phyloP scores from a whole-genome alignment of 2,329 filamentous ascomycete genomes.

The Peltaster fructicola region DNA sequence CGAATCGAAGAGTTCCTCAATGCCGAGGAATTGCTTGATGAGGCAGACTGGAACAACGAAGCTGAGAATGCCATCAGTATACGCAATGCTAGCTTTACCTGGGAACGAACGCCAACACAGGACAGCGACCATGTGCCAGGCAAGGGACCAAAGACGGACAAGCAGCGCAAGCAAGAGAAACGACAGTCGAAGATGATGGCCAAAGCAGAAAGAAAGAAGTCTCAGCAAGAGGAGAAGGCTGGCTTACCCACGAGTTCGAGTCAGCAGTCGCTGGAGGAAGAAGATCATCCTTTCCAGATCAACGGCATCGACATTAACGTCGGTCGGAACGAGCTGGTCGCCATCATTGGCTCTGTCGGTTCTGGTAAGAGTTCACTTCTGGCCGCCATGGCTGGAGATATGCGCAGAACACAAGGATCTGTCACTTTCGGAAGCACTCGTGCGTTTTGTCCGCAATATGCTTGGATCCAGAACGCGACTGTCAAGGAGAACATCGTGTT shows the following conservation, averaged over 20 bases:
- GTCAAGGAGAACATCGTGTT: constrained; percentile 83
- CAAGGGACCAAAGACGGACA: constrained; percentile 15
- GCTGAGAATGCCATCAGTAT: constrained; percentile 47
- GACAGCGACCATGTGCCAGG: constrained; percentile 20
- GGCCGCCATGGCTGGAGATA: constrained; percentile 78
- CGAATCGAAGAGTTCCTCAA: constrained; percentile 79
- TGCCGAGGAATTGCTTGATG: constrained; percentile 68
- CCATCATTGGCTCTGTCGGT: constrained; percentile 75
- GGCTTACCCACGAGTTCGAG: constrained; percentile 13
- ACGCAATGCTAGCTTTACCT: constrained; percentile 61
- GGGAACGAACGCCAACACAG: constrained; percentile 52
- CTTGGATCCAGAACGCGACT: constrained; percentile 90
- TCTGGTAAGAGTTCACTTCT: constrained; percentile 83
- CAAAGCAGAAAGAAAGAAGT: constrained; percentile 19
- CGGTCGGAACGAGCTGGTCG: constrained; percentile 59
- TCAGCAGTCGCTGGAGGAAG: constrained; percentile 39
- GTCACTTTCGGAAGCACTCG: constrained; percentile 61
- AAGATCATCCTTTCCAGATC: constrained; percentile 54
- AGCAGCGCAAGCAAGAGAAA: constrained; percentile 26
- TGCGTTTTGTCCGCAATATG: constrained; percentile 89
- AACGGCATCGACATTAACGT: constrained; percentile 49
- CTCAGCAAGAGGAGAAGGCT: constrained; percentile 17
- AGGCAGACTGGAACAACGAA: constrained; percentile 38
- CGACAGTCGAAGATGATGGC: constrained; percentile 25
- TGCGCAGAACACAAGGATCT: constrained; percentile 64